These are phyloP conservation scores for Pyrenochaeta sp. DNA, from an alignment of 2,329 filamentous ascomycete genomes.

Conservation along the genomic window DNA sequence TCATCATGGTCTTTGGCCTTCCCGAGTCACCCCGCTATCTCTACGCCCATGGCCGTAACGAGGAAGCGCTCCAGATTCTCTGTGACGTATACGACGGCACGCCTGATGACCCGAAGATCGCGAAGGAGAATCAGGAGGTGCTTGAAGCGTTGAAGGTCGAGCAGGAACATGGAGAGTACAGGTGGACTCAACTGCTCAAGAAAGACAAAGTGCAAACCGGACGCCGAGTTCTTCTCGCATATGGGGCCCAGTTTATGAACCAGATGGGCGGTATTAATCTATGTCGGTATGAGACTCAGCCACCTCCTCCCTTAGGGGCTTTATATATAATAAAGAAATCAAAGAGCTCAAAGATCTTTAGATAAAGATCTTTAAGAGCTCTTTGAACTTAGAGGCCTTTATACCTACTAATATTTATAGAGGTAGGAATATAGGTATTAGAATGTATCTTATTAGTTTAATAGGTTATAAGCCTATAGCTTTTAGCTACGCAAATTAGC, in stretches of 20 bases:
- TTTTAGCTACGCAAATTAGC: too few relatives aligned
- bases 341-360: too few relatives aligned
- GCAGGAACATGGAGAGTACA: constrained; percentile 49
- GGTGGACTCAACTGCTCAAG: constrained; percentile 51
- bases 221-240: constrained; percentile 50
- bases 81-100: constrained; percentile 59
- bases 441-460: too few relatives aligned
- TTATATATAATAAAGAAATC: too few relatives aligned
- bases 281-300: too few relatives aligned
- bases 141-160: constrained; percentile 49
- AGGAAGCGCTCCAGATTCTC: constrained; percentile 60
- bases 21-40: constrained; percentile 40
- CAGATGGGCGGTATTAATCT: constrained; percentile 51
- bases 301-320: too few relatives aligned
- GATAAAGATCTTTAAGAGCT: too few relatives aligned
- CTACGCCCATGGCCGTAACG: constrained; percentile 45
- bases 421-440: too few relatives aligned
- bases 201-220: constrained; percentile 52
- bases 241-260: constrained; percentile 53
- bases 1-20: constrained; percentile 51
- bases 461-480: too few relatives aligned
- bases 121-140: constrained; percentile 57
- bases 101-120: constrained; percentile 63
- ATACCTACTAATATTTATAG: too few relatives aligned
- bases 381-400: too few relatives aligned